Base-by-base conservation (phyloP, 345 rosid species). In the Salix koriyanagi region DNA sequence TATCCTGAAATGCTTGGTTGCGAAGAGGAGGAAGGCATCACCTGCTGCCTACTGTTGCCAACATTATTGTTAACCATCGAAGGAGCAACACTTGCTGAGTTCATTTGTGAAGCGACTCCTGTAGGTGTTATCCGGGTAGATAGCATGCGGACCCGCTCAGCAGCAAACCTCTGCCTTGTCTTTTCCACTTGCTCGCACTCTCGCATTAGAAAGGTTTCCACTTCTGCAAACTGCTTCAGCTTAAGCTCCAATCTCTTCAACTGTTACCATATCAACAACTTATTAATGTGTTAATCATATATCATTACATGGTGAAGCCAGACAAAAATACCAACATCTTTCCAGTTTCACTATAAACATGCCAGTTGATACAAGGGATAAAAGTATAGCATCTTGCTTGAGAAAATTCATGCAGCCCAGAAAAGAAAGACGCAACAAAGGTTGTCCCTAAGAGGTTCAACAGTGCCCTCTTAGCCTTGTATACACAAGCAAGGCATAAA, bases 201-300 rank as follows among this genome's bases (percentile, higher is more conserved):
- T 85, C 92, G 91, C 97, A 93, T 91, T 75, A 96, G 84, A 79
- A 92, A 71, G 74, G 96, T 89, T 84, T 96, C 99, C 4, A 96
- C 90, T 79, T 96, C 99, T n/a, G 99, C 96, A 84, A 96, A 96
- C 85, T 93, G 99, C 87, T 96, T 96, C 87, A 93, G 86, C 85
- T 96, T 96, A 73, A 96, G 90, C 89, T 96, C 99, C 91, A 96
- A 79, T 76, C 99, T 87, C 88, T 93, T 96, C 88, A 96, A 73
- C 99, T 96, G 87, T 54, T 23, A 30, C 73, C 50, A 69, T 42
- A 28, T 60, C 56, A 69, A 64, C 56, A 70, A 71, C 21, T 71
- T 34, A n/a, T 26, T 70, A 19, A 32, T 28, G 5, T 21, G 23
- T 66, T 16, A 6, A 66, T 32, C 41, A 30, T 7, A 30, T 34